Conservation (phyloP, 2,329 filamentous ascomycete genomes). For the Aspergillus intermedius region DNA sequence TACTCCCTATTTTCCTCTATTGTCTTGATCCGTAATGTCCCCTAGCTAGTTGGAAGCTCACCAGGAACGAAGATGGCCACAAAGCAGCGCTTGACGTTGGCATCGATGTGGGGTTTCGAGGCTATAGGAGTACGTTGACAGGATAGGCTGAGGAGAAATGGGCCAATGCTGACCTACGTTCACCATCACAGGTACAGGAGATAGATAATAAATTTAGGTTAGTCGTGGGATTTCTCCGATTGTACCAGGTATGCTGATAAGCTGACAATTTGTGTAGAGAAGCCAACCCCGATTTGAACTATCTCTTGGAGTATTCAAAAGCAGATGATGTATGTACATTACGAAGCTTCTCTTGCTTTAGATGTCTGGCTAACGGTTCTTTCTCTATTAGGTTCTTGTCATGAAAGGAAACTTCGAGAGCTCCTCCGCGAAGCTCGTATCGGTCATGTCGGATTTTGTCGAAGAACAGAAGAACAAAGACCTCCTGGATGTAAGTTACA, state of each 20-base stretch:
- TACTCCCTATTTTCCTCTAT: no score
- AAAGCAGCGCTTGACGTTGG: constrained; percentile 20
- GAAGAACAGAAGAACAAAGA: constrained; percentile 26
- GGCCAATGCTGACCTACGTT: constrained; percentile 2
- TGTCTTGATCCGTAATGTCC: not conserved
- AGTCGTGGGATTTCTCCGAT: not conserved
- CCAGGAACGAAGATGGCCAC: constrained; percentile 8
- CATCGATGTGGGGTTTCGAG: constrained; percentile 29
- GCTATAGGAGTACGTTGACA: constrained; percentile 19
- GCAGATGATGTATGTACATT: constrained; percentile 16
- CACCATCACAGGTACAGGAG: constrained; percentile 17
- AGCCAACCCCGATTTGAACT: constrained; percentile 3
- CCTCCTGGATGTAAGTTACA: constrained; percentile 24
- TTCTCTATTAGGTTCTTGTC: constrained; percentile 17
- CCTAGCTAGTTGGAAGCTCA: not conserved
- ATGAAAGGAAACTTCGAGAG: constrained; percentile 16
- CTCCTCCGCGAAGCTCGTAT: constrained; percentile 7
- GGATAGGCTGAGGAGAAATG: not conserved
- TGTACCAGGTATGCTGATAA: not conserved
- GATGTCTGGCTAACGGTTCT: not conserved
- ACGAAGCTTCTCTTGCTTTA: not conserved
- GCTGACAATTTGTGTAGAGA: constrained; percentile 6
- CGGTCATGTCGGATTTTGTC: constrained; percentile 17
- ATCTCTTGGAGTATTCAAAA: constrained; percentile 17
- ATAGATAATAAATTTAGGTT: constrained; percentile 18